These are phyloP conservation scores for Cladosporium halotolerans DNA, from an alignment of 2,329 filamentous ascomycete genomes.

Conservation along the genomic window DNA sequence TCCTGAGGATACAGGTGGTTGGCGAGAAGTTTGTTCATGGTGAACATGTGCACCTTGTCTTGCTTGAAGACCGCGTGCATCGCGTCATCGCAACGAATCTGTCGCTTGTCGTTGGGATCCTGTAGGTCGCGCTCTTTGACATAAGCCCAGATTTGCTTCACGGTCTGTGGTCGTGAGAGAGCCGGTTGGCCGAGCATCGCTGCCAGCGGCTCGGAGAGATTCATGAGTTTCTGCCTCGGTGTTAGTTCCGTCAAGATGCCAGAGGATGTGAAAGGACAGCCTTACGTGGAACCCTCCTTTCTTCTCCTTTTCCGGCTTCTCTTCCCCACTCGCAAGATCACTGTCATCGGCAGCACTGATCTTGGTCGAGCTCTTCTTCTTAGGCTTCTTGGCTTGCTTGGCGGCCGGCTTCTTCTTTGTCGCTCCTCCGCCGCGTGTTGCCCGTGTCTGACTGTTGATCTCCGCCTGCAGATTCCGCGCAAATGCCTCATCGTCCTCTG, in stretches of 20 bases:
- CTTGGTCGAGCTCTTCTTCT: conserved; percentile 68
- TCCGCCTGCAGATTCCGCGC: conserved; percentile 87
- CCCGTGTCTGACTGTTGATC: conserved; percentile 69
- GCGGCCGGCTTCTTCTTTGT: conserved; percentile 48
- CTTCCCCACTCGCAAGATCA: conserved; percentile 57
- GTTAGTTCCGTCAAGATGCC: neutral
- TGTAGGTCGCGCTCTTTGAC: conserved; percentile 86
- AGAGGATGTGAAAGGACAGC: conserved; percentile 11
- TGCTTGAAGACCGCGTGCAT: conserved; percentile 91
- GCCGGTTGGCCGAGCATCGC: conserved; percentile 65
- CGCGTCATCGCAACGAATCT: conserved; percentile 86
- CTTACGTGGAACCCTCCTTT: conserved; percentile 85
- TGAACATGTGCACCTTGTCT: conserved; percentile 93
- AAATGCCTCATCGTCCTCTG: conserved; percentile 74
- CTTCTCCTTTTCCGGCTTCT: conserved; percentile 55
- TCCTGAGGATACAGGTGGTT: conserved; percentile 83
- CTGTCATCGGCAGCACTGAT: conserved; percentile 74
- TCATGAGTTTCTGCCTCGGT: conserved; percentile 58
- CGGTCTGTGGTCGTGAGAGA: conserved; percentile 88
- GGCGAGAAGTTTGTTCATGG: conserved; percentile 95
- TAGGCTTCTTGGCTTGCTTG: conserved; percentile 63
- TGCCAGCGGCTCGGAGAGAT: conserved; percentile 63
- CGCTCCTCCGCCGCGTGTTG: conserved; percentile 66
- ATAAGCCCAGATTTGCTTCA: conserved; percentile 94
- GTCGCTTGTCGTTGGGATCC: conserved; percentile 83